Evolutionary conservation across 2,329 filamentous ascomycete genomes (phyloP).

Genomic region (Lachnellula suecica): DNA sequence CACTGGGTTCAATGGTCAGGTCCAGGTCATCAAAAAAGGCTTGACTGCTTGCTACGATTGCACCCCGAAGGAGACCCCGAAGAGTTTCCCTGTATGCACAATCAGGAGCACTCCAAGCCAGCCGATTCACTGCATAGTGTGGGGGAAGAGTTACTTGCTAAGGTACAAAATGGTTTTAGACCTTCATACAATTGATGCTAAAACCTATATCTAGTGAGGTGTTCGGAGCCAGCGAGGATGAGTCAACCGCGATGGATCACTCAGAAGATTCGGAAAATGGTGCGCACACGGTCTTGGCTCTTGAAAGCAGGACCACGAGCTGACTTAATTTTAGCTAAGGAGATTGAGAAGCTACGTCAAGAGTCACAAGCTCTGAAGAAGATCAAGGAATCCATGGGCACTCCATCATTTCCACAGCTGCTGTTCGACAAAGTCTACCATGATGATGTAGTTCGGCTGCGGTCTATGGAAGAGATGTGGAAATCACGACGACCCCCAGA

Average conservation of each 20-base stretch:
- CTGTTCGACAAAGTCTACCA: conserved; percentile 94
- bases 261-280: conserved; percentile 80
- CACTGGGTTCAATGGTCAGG: conserved; percentile 95
- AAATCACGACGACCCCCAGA: conserved; percentile 75
- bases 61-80: conserved; percentile 83
- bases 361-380: conserved; percentile 82
- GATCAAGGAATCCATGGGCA: conserved; percentile 80
- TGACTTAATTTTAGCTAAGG: conserved; percentile 51
- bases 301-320: conserved; percentile 1
- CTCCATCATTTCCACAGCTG: conserved; percentile 70
- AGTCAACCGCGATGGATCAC: conserved; percentile 75
- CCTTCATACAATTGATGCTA: conserved; percentile 22
- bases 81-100: conserved; percentile 93
- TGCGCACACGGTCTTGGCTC: conserved; percentile 33
- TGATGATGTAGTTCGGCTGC: conserved; percentile 77
- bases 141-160: conserved; percentile 95
- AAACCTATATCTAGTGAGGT: conserved; percentile 59
- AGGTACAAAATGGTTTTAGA: conserved; percentile 47
- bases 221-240: conserved; percentile 88
- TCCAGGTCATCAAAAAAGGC: conserved; percentile 93
- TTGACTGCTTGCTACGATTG: conserved; percentile 96
- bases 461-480: conserved; percentile 96
- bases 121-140: conserved; percentile 97
- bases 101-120: conserved; percentile 95
- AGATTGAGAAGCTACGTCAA: conserved; percentile 83